Conservation (phyloP, 805 yeast genomes). For the Candida cerambycidarum region DNA sequence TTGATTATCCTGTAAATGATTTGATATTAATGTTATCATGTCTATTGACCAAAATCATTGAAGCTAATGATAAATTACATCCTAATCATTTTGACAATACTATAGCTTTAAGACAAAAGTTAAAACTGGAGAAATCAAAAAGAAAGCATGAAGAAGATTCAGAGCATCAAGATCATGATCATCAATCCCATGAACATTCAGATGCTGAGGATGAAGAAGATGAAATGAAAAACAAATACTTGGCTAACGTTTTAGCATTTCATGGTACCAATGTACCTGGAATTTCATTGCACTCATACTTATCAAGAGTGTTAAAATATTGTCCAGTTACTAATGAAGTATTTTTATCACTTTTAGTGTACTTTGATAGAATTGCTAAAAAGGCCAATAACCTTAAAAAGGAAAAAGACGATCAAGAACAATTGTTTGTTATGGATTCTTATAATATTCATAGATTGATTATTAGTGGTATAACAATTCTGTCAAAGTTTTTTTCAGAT, state of each 20-base stretch:
- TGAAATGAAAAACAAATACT: slow-evolving; percentile 49
- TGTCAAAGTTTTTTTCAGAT: slow-evolving; percentile 92
- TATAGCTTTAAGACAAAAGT: slow-evolving; percentile 38
- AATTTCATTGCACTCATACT: slow-evolving; percentile 85
- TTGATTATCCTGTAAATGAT: slow-evolving; percentile 78
- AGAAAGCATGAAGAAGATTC: slow-evolving; percentile 10
- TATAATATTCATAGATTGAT: slow-evolving; percentile 92
- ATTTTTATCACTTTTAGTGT: slow-evolving; percentile 82
- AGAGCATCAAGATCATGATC: slow-evolving; percentile 13
- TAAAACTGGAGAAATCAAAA: slow-evolving; percentile 31
- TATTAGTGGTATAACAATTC: slow-evolving; percentile 92
- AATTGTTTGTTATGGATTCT: slow-evolving; percentile 91
- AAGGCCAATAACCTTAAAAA: slow-evolving; percentile 57
- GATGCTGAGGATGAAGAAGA: slow-evolving; percentile 37
- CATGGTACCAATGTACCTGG: slow-evolving; percentile 97
- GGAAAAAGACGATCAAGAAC: slow-evolving; percentile 37
- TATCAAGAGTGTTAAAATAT: slow-evolving; percentile 87
- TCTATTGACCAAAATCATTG: slow-evolving; percentile 79
- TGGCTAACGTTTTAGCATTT: slow-evolving; percentile 78
- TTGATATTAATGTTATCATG: slow-evolving; percentile 83
- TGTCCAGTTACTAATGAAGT: slow-evolving; percentile 99
- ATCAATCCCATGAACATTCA: slow-evolving; percentile 13
- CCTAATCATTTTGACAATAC: slow-evolving; percentile 60
- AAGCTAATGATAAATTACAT: slow-evolving; percentile 82
- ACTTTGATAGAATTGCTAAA: slow-evolving; percentile 91